Evolutionary conservation across 257 asterid species (phyloP).

Genomic region (Nicotiana knightiana): DNA sequence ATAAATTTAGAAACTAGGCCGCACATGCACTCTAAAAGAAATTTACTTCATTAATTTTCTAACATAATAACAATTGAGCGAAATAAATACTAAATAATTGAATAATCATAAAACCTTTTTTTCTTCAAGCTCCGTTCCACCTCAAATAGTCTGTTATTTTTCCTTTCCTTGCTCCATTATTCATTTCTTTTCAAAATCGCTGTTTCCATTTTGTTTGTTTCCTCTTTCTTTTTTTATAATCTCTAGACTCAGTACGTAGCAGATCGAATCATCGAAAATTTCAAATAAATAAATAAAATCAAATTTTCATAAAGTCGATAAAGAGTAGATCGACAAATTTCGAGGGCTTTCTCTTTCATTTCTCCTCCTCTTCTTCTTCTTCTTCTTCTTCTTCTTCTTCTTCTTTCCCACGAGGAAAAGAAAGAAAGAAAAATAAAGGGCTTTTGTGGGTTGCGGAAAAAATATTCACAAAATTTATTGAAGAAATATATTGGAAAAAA

Average conservation of each 20-base stretch:
- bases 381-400: conserved; percentile 2
- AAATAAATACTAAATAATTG: neutral
- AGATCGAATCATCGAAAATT: neutral
- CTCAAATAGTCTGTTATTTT: neutral
- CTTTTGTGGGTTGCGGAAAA: neutral
- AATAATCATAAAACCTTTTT: neutral
- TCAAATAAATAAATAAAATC: neutral
- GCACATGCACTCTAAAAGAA: neutral
- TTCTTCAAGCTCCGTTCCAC: neutral
- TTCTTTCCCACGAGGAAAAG: neutral
- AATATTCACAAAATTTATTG: neutral
- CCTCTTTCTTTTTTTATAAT: neutral
- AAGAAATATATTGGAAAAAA: neutral
- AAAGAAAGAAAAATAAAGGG: neutral
- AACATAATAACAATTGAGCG: neutral
- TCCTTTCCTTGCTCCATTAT: neutral
- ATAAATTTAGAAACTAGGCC: neutral
- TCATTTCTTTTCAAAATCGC: neutral
- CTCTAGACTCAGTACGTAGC: neutral
- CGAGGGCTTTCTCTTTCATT: neutral
- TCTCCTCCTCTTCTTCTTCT: neutral
- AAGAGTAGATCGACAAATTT: conserved; percentile 29
- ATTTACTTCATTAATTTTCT: neutral
- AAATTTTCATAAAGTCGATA: neutral
- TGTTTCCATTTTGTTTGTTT: neutral